phyloP scores from a whole-genome alignment of 805 yeast species.

The Teunomyces aglyptinius region DNA sequence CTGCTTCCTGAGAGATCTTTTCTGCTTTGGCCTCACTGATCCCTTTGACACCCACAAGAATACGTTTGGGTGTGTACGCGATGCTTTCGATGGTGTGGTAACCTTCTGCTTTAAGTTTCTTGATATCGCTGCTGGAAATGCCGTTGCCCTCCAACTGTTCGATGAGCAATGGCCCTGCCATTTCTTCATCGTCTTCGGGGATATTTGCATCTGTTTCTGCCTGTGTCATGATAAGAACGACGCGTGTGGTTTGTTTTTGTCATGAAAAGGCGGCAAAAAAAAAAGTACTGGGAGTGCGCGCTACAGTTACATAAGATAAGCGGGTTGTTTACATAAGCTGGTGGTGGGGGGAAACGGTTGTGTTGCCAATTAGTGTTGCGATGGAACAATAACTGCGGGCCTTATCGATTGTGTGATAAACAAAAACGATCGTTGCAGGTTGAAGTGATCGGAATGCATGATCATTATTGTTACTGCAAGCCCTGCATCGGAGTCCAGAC shows the following conservation, averaged over 20 bases:
- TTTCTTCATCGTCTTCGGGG: conserved; percentile 47
- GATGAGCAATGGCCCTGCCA: conserved; percentile 57
- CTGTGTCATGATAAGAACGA: conserved; percentile 9
- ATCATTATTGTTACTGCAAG: no score
- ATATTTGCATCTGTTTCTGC: conserved; percentile 7
- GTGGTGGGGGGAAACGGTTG: no score
- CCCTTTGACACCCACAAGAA: conserved; percentile 76
- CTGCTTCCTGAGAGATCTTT: conserved; percentile 74
- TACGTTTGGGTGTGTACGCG: conserved; percentile 89
- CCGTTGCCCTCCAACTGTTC: conserved; percentile 76
- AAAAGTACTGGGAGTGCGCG: no score
- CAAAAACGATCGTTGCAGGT: no score
- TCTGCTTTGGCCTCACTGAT: conserved; percentile 96
- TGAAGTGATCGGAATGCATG: no score
- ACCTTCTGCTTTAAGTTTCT: conserved; percentile 79
- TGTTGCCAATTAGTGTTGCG: no score
- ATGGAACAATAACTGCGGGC: no score
- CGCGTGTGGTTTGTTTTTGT: conserved; percentile 4
- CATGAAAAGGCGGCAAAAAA: neutral
- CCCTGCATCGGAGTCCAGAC: no score
- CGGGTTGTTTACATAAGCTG: no score
- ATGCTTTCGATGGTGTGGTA: conserved; percentile 87
- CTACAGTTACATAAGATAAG: no score
- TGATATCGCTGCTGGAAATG: conserved; percentile 72
- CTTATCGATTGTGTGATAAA: no score